Percentiles rank a stretch among this genome's conserved stretches.
These are phyloP conservation scores for Candida maesae DNA, from an alignment of 805 yeast genomes.

Conservation along the genomic window DNA sequence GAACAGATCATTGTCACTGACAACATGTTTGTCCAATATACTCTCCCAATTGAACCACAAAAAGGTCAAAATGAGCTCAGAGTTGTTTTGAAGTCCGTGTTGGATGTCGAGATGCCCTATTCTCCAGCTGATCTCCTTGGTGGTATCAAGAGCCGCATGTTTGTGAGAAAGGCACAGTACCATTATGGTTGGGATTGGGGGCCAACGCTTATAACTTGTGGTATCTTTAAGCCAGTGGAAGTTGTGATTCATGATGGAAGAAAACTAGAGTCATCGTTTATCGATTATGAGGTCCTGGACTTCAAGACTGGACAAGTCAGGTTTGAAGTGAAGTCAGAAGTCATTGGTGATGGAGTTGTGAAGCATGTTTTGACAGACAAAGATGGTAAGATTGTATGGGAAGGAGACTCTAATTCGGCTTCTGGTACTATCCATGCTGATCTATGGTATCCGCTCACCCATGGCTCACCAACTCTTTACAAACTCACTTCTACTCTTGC, in stretches of 20 bases:
- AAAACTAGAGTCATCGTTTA: slow-evolving; percentile 7
- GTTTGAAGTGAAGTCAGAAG: slow-evolving; percentile 9
- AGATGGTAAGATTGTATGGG: slow-evolving; percentile 10
- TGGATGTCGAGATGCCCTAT: slow-evolving; percentile 30
- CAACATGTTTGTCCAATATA: slow-evolving; percentile 41
- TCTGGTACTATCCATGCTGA: background rate
- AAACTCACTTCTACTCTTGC: slow-evolving; percentile 2
- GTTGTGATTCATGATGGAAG: slow-evolving; percentile 5
- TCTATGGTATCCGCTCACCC: slow-evolving; percentile 20
- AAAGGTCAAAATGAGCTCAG: slow-evolving; percentile 29
- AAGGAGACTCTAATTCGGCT: slow-evolving; percentile 2
- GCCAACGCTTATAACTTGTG: slow-evolving; percentile 24
- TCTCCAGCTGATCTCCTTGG: slow-evolving; percentile 28
- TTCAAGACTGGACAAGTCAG: slow-evolving; percentile 5
- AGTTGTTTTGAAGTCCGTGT: slow-evolving; percentile 38
- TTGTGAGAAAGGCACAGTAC: slow-evolving; percentile 49
- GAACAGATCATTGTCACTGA: slow-evolving; percentile 32
- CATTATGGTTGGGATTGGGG: slow-evolving; percentile 63
- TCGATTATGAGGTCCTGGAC: slow-evolving; percentile 13
- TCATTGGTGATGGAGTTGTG: slow-evolving; percentile 5
- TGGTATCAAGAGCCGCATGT: slow-evolving; percentile 36
- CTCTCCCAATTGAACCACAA: slow-evolving; percentile 27
- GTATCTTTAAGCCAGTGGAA: slow-evolving; percentile 17
- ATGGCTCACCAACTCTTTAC: slow-evolving; percentile 15
- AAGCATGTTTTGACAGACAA: slow-evolving; percentile 4